Conservation (phyloP, 2,329 filamentous ascomycete species). For the Spiromastix sp. region DNA sequence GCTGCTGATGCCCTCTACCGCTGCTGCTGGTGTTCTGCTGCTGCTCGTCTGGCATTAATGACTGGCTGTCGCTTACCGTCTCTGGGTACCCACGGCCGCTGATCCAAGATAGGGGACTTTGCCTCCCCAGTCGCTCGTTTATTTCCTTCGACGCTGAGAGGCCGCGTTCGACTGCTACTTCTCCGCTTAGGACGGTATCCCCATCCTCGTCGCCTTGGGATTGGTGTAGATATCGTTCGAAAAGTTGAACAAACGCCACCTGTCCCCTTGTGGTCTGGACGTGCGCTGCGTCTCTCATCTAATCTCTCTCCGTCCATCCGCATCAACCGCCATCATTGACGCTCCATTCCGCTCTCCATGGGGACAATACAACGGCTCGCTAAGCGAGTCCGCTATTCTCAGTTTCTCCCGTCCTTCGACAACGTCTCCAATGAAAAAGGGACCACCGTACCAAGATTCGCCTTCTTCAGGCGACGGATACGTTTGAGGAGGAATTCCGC, state of each 20-base stretch:
- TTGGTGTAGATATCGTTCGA: too few relatives aligned
- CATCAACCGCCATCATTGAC: background rate
- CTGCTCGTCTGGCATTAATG: too few relatives aligned
- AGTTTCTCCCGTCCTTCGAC: conserved; percentile 35
- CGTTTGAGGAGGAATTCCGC: conserved; percentile 84
- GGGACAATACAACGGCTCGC: conserved; percentile 43
- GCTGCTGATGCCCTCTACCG: too few relatives aligned
- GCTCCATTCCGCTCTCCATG: conserved; percentile 31
- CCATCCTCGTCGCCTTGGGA: conserved; percentile 10
- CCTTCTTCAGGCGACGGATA: conserved; percentile 78
- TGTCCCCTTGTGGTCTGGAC: too few relatives aligned
- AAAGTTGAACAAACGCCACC: too few relatives aligned
- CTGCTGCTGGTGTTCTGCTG: too few relatives aligned
- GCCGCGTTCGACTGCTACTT: too few relatives aligned
- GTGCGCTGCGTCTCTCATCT: background rate
- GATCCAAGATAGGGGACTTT: conserved; percentile 32
- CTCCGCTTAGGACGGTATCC: too few relatives aligned
- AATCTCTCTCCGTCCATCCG: background rate
- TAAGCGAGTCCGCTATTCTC: conserved; percentile 39
- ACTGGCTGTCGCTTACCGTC: too few relatives aligned
- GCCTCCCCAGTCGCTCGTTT: conserved; percentile 33
- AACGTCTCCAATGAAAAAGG: conserved; percentile 36
- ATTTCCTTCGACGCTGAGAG: too few relatives aligned
- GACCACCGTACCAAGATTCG: conserved; percentile 43
- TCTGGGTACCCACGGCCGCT: too few relatives aligned